Base-by-base conservation (phyloP, 2,329 filamentous ascomycete species). In the Paecilomyces formosus region DNA sequence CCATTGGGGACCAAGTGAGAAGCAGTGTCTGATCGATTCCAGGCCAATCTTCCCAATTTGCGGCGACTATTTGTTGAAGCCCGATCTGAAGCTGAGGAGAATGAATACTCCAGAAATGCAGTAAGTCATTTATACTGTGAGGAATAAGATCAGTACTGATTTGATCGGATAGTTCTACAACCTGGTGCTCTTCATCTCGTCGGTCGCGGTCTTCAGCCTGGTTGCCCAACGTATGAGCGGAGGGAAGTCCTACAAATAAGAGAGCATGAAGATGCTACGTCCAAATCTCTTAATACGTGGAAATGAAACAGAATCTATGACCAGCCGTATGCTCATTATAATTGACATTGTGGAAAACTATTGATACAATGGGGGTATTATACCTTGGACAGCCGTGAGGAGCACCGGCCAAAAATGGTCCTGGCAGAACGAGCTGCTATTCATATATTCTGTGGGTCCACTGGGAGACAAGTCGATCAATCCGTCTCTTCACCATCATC, bases 21-120 rank as follows among this genome's bases (percentile, higher is more conserved):
- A 22, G 7, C 24, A 49, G 4, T 24, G 15, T 39, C 60, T 63
- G 13, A 63, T 15, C 21, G 6, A 28, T 53, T 45, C 3, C 54
- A 76, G 74, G 74, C 74, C 13, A 76, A 76, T 72, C 85, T 97
- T 56, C 94, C 94, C 35, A 97, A 99, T 71, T 83, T 99, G n/a
- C 87, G 94, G 55, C 89, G 94, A 13, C 87, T 99, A 60, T 97
- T 99, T 70, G 93, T 97, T 56, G 93, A 97, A 77, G 89, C 93
- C 31, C 85, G 94, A 59, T 92, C 90, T 2, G 93, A 97, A 70
- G 88, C 89, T 57, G 94, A 99, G 74, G 94, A 97, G 75, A 89
- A 94, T 73, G 89, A 92, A 61, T 94, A 97, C 65, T 97, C 94
- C 13, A 83, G 94, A 65, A 95, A 88, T 75, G 94, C 94, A 56